Conservation (phyloP, 2,329 filamentous ascomycete species). For the Capronia epimyces region DNA sequence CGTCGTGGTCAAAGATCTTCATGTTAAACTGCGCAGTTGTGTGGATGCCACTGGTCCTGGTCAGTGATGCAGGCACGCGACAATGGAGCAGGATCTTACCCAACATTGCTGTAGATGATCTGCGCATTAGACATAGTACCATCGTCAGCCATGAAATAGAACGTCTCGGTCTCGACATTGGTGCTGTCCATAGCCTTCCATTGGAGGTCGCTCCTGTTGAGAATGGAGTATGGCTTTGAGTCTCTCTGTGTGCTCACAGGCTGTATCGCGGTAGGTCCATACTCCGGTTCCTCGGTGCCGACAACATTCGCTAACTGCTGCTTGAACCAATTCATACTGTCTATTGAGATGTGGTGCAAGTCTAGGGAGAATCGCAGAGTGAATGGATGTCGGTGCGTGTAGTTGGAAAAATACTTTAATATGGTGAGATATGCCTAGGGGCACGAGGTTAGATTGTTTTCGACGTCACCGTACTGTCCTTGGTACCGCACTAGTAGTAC, state of each 20-base stretch:
- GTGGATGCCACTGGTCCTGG: conserved; percentile 65
- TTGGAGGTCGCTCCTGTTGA: conserved; percentile 70
- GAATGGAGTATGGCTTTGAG: conserved; percentile 71
- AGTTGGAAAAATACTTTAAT: conserved; percentile 6
- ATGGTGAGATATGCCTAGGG: conserved; percentile 3
- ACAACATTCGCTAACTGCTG: conserved; percentile 75
- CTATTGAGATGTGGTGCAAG: conserved; percentile 27
- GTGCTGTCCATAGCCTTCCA: conserved; percentile 80
- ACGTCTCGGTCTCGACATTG: conserved; percentile 88
- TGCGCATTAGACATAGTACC: conserved; percentile 75
- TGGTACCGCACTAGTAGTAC: too few relatives aligned
- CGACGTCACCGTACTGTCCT: background rate
- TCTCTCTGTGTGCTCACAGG: conserved; percentile 77
- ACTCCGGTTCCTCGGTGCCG: conserved; percentile 93
- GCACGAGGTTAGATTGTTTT: background rate
- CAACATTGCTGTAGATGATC: conserved; percentile 96
- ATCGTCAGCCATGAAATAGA: conserved; percentile 78
- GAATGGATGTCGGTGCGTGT: conserved; percentile 1
- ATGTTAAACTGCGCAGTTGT: conserved; percentile 90
- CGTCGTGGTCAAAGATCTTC: conserved; percentile 79
- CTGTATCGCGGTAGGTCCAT: conserved; percentile 80
- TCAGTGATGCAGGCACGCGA: conserved; percentile 7
- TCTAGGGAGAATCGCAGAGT: background rate
- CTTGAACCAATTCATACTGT: conserved; percentile 92
- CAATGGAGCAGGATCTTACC: conserved; percentile 52